Conservation (phyloP, 2,329 filamentous ascomycete species). For the Dryadomyces quercivorus region DNA sequence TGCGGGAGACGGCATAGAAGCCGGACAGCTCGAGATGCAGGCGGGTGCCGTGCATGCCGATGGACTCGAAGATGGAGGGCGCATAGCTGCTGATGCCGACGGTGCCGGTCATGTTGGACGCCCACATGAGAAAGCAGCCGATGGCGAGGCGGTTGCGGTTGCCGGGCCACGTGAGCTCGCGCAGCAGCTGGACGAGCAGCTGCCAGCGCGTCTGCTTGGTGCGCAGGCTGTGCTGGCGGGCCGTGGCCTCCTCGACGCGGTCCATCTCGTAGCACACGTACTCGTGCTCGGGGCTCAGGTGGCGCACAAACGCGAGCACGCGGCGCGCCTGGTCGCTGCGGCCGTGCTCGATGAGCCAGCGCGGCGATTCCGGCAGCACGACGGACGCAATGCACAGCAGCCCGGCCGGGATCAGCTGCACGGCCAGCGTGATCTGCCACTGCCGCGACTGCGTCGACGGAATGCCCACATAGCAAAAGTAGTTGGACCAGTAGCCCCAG, state of each 20-base stretch:
- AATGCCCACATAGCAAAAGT: conserved; percentile 7
- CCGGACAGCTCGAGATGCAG: conserved; percentile 48
- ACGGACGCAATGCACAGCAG: conserved; percentile 15
- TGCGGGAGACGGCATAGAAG: conserved; percentile 22
- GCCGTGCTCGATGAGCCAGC: conserved; percentile 22
- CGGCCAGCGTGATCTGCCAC: conserved; percentile 30
- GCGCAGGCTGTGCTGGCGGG: conserved; percentile 60
- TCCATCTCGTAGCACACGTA: conserved; percentile 33
- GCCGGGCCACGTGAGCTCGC: conserved; percentile 16
- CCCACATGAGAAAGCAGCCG: conserved; percentile 40
- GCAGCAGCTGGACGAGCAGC: conserved; percentile 23
- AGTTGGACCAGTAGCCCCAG: conserved; percentile 27
- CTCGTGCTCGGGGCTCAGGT: conserved; percentile 37
- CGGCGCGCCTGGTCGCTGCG: conserved; percentile 25
- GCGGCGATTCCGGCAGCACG: conserved; percentile 25
- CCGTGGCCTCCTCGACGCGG: conserved; percentile 42
- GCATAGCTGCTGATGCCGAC: conserved; percentile 55
- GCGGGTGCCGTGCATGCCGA: conserved; percentile 39
- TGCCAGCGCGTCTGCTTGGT: conserved; percentile 22
- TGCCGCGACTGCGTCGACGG: conserved; percentile 14
- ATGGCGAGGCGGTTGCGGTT: conserved; percentile 33
- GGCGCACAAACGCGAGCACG: conserved; percentile 28
- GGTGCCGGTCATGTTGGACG: conserved; percentile 33
- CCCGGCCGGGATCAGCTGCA: conserved; percentile 27
- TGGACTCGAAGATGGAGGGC: conserved; percentile 48